Evolutionary conservation across 768 basidiomycete species (phyloP), one percentile per base, ranked within the genome.

Genomic region (Boletus rubescentipes): DNA sequence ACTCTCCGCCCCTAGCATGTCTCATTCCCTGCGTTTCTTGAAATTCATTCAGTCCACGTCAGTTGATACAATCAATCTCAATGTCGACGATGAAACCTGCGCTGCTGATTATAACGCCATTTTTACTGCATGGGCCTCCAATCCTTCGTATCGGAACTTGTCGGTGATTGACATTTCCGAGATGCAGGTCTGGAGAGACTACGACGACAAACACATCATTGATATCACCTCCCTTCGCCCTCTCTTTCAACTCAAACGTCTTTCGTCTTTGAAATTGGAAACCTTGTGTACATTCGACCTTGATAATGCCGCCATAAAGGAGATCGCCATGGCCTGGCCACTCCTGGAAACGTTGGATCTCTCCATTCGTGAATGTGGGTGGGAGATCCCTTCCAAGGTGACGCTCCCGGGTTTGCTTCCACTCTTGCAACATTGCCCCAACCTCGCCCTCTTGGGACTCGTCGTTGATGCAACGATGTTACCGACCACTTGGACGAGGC

Each of bases 31-130:
- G 15, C 61, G 44, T 43, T 68, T 67, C 54, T 23, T 68, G 44
- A 47, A 66, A 50, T 63, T 66, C 59, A 54, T 68, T 34, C 59
- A 61, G 39, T 67, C 67, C 31, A 55, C 59, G 43, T 61, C 61
- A 30, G 54, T 67, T 55, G 64, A 66, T 61, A 66, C 67, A 58
- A 67, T 67, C 39, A 67, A 68, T 63, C 64, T 68, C 67, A 67
- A 68, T 29, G 47, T 67, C 46, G 66, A 67, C 46, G 67, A 67
- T 48, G 66, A 67, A 64, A 66, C 64, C 7, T 61, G 61, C 41
- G 66, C 66, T 48, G 49, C 58, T 16, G 61, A 59, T 47, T 67
- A 68, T 38, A 45, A 60, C 7, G 32, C 34, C 42, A 66, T 68
- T 12, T 67, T 67, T 36, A 51, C 59, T 3, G 6, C 42, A 4